Conservation (phyloP, 352 stramenopile genomes). For the Globisporangium lucens region DNA sequence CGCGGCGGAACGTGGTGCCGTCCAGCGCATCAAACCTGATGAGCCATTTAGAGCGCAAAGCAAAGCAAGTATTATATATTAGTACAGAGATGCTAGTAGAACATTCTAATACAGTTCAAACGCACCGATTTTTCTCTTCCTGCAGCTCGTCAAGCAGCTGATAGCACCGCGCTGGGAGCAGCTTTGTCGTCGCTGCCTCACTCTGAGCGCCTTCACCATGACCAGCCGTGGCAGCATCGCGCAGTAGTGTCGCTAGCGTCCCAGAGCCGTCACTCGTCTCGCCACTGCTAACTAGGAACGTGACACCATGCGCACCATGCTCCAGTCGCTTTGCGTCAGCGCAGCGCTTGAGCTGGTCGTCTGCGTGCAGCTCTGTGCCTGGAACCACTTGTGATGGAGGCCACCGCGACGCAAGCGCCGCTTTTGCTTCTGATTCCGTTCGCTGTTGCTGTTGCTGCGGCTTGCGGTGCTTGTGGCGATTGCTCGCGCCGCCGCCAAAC, state of each 20-base stretch:
- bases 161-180: slow-evolving; percentile 11
- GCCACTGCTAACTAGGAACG: slow-evolving; percentile 27
- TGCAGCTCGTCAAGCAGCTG: slow-evolving; percentile 35
- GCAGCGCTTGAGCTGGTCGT: neutral
- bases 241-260: neutral
- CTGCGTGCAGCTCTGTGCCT: slow-evolving; percentile 30
- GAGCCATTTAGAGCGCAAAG: neutral
- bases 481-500: slow-evolving; percentile 36
- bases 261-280: neutral
- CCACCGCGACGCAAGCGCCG: neutral
- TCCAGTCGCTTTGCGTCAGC: slow-evolving; percentile 12
- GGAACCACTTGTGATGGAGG: slow-evolving; percentile 31
- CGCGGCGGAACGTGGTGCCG: slow-evolving; percentile 28
- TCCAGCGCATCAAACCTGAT: slow-evolving; percentile 43
- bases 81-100: neutral
- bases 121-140: slow-evolving; percentile 29
- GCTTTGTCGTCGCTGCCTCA: neutral
- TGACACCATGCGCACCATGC: slow-evolving; percentile 22
- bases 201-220: neutral
- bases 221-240: neutral
- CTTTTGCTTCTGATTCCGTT: neutral
- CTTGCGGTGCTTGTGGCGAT: neutral
- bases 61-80: neutral
- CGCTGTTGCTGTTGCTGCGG: neutral
- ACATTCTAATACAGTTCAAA: neutral